phyloP scores from a whole-genome alignment of 2,329 filamentous ascomycete genomes.

The Tolypocladium paradoxum region DNA sequence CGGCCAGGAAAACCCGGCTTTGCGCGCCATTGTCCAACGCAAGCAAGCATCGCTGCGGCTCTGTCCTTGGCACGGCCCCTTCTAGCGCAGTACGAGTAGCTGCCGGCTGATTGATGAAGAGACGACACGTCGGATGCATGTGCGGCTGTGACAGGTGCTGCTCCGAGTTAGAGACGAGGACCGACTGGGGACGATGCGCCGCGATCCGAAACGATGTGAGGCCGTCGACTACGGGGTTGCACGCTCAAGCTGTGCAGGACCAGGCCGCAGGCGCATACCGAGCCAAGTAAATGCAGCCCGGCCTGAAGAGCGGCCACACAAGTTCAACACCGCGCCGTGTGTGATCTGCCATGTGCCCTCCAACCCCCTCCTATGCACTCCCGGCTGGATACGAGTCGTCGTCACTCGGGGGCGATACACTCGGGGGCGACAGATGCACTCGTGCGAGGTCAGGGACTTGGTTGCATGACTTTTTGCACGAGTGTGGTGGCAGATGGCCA shows the following conservation, averaged over 20 bases:
- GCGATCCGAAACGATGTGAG: background rate
- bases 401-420: background rate
- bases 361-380: background rate
- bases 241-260: too few relatives aligned
- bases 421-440: too few relatives aligned
- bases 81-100: too few relatives aligned
- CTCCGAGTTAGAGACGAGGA: background rate
- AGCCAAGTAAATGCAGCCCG: too few relatives aligned
- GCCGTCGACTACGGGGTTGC: too few relatives aligned
- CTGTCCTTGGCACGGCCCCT: background rate
- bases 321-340: background rate
- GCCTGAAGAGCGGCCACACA: background rate
- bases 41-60: background rate
- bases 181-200: background rate
- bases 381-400: background rate
- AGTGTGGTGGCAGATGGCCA: background rate
- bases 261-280: too few relatives aligned
- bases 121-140: background rate
- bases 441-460: too few relatives aligned
- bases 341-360: background rate
- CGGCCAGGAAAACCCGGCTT: background rate
- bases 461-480: too few relatives aligned
- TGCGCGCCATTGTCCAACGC: too few relatives aligned
- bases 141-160: background rate
- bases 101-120: background rate